Conservation (phyloP, 805 yeast genomes). For the Suhomyces emberorum region DNA sequence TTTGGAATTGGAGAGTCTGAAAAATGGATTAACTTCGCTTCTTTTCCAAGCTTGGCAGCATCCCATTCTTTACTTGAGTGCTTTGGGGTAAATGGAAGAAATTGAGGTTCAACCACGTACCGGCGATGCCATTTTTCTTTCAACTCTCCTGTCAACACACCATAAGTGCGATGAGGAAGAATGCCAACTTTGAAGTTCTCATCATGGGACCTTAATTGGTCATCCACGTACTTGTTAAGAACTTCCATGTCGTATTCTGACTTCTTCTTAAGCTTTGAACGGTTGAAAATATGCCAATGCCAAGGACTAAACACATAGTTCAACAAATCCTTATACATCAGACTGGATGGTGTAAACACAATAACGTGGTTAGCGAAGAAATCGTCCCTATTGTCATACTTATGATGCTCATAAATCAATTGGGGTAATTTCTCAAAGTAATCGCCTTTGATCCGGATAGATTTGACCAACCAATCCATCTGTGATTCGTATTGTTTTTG, state of each 20-base stretch:
- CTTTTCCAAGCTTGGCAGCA: conserved; percentile 19
- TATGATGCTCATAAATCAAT: conserved; percentile 21
- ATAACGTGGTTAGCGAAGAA: conserved; percentile 49
- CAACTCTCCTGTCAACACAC: conserved; percentile 51
- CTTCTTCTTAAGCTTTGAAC: conserved; percentile 18
- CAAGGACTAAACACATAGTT: conserved; percentile 26
- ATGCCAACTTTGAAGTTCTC: conserved; percentile 27
- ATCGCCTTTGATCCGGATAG: neutral
- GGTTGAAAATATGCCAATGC: conserved; percentile 23
- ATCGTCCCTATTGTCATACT: conserved; percentile 23
- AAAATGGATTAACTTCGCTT: conserved; percentile 53
- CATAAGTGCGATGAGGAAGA: conserved; percentile 52
- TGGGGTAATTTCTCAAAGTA: conserved; percentile 15
- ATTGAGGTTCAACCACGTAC: conserved; percentile 43
- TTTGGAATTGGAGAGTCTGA: conserved; percentile 66
- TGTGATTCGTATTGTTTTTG: conserved; percentile 9
- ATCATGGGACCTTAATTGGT: conserved; percentile 30
- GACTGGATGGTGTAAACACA: conserved; percentile 52
- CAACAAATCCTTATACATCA: conserved; percentile 19
- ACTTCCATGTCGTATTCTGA: conserved; percentile 58
- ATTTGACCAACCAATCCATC: conserved; percentile 11
- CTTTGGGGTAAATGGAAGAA: conserved; percentile 28
- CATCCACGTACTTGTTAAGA: conserved; percentile 47
- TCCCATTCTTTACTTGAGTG: conserved; percentile 31
- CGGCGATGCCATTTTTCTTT: conserved; percentile 33